Evolutionary conservation across 768 basidiomycete genomes (phyloP), one percentile per base, ranked within the genome.

Genomic region (Leucosporidium yakuticum): DNA sequence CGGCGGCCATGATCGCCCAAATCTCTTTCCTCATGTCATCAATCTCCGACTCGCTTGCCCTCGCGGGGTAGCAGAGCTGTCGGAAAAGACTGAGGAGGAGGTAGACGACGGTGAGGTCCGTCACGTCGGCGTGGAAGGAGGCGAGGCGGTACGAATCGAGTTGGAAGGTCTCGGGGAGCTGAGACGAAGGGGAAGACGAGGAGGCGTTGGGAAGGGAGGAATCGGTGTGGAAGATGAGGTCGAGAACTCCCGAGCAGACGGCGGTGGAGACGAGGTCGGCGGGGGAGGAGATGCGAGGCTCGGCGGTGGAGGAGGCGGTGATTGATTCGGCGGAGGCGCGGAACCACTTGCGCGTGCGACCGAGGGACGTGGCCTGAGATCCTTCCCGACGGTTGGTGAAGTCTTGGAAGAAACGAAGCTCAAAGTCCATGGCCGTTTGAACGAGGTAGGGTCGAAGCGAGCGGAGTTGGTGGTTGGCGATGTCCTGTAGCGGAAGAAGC

Each of bases 381-480:
- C 67, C 44, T 58, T 67, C 44, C 60, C 51, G 47, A 77, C 67
- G 77, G 4, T 64, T 65, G 25, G 59, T 68, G 25, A 73, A 81
- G 73, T 83, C 82, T 78, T 86, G 85, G 81, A 94, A 89, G 32
- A 86, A 85, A 76, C 85, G 84, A 70, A 87, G 82, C 77, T 95
- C 91, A 75, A 89, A 90, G 50, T 86, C 85, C 27, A 87, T 85
- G 2, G 92, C 86, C 49, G 87, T 86, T 67, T 87, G 85, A 74
- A 90, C 83, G 65, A 96, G 84, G 81, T 87, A 91, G n/a, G 91
- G 90, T 60, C 92, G 87, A n/a, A 94, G 83, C 39, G 89, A 87
- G 76, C 91, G 88, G 39, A 96, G 84, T 80, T 95, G 93, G 80
- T 95, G 93, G 77, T 96, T 96, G 32, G 93, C 93, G 69, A 96